These are phyloP conservation scores for Pulveroboletus sp. DNA, from an alignment of 768 basidiomycete genomes.

Conservation along the genomic window DNA sequence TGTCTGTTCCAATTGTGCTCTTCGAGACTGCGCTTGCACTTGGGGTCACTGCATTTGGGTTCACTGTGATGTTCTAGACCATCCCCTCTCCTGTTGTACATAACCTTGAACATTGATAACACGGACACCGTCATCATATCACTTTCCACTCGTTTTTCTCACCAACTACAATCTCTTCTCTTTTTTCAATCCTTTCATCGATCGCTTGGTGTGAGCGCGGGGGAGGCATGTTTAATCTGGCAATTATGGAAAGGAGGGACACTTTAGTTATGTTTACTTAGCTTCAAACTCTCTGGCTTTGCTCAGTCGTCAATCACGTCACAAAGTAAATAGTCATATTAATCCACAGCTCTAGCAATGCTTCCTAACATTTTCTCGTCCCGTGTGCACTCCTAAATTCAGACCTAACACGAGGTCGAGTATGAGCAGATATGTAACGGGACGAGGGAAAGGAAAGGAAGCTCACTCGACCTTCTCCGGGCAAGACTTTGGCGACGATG, in stretches of 20 bases:
- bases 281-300: neutral
- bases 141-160: neutral
- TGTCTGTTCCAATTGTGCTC: constrained; percentile 4
- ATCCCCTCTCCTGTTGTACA: neutral
- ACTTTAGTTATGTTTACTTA: neutral
- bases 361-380: neutral
- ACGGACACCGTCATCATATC: neutral
- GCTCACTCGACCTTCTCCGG: constrained; percentile 15
- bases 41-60: constrained; percentile 17
- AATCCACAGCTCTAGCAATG: constrained; percentile 2
- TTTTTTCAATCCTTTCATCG: neutral
- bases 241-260: neutral
- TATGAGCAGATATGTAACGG: neutral
- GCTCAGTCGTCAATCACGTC: neutral
- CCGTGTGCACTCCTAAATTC: neutral
- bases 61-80: constrained; percentile 16
- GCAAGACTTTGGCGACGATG: constrained; percentile 27
- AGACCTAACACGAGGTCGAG: neutral
- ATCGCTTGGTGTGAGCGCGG: neutral
- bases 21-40: constrained; percentile 17
- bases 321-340: constrained; percentile 3
- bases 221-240: neutral
- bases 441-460: neutral
- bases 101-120: neutral
- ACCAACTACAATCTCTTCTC: neutral